A percentile compares a stretch with the other conserved stretches of the same genome.
phyloP scores from a whole-genome alignment of 116 monocot species.

The Trichopus zeylanicus region DNA sequence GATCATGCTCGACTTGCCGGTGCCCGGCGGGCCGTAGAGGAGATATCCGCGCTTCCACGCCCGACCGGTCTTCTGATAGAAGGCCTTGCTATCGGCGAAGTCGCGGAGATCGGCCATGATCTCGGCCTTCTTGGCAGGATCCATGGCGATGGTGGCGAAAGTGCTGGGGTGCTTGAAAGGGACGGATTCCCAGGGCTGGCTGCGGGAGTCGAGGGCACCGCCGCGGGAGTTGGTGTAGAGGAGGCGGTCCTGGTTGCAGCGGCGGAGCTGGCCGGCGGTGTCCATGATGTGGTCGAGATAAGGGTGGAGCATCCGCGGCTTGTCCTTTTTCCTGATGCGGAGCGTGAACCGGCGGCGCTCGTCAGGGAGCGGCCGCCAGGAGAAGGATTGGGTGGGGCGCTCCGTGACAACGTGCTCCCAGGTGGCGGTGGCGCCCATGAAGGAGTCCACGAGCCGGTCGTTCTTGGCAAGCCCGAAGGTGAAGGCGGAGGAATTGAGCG shows the following conservation, averaged over 20 bases:
- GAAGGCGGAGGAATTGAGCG: conserved; percentile 68
- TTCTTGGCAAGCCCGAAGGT: conserved; percentile 66
- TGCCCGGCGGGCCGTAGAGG: conserved; percentile 88
- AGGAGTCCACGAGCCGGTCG: conserved; percentile 65
- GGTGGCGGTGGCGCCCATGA: conserved; percentile 28
- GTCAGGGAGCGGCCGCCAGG: conserved; percentile 69
- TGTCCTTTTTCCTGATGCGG: conserved; percentile 46
- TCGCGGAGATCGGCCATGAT: conserved; percentile 57
- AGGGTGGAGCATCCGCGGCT: conserved; percentile 28
- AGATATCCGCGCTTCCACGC: conserved; percentile 90
- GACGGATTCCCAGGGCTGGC: conserved; percentile 74
- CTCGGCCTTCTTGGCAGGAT: conserved; percentile 43
- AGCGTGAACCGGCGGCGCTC: conserved; percentile 77
- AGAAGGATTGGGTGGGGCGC: conserved; percentile 47
- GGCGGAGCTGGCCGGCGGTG: conserved; percentile 40
- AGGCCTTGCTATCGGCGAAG: conserved; percentile 43
- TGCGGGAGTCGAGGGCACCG: conserved; percentile 43
- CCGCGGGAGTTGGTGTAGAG: conserved; percentile 77
- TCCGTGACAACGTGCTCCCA: conserved; percentile 81
- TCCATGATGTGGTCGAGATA: conserved; percentile 90
- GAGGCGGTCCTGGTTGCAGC: conserved; percentile 55
- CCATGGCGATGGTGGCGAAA: conserved; percentile 84
- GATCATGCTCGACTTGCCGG: conserved; percentile 90
- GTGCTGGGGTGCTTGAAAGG: conserved; percentile 94
- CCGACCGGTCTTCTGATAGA: conserved; percentile 61